A percentile compares a stretch with the other conserved stretches of the same genome.
Evolutionary conservation across 176 grass and related monocot genomes (phyloP).

Genomic region (Triticum urartu): DNA sequence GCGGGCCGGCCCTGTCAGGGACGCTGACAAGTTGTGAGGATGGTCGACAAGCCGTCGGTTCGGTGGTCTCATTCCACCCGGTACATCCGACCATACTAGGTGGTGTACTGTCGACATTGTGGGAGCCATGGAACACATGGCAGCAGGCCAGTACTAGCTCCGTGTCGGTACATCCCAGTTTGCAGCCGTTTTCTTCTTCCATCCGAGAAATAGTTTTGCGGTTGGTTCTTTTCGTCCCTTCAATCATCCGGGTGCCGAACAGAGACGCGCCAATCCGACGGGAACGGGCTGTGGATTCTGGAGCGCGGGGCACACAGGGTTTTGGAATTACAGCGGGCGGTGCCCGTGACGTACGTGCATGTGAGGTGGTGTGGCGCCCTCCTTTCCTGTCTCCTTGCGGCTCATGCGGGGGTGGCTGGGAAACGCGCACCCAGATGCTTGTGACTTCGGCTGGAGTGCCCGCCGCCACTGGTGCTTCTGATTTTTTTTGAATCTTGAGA

Average conservation of each 20-base stretch:
- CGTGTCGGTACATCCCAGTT: background rate
- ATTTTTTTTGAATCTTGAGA: background rate
- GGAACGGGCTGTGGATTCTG: background rate
- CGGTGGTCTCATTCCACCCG: background rate
- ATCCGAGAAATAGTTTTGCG: background rate
- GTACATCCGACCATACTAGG: background rate
- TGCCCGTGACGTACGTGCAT: background rate
- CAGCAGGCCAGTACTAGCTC: background rate
- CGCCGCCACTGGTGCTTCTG: background rate
- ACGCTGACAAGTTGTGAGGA: too few relatives aligned
- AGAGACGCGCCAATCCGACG: too few relatives aligned
- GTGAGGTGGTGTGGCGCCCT: slow-evolving; percentile 9
- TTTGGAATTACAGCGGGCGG: background rate
- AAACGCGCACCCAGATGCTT: too few relatives aligned
- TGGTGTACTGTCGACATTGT: background rate
- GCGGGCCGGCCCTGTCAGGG: too few relatives aligned
- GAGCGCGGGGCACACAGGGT: background rate
- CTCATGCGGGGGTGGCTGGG: too few relatives aligned
- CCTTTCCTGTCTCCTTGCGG: background rate
- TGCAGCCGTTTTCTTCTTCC: background rate
- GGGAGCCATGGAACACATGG: background rate
- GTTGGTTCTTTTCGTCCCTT: background rate
- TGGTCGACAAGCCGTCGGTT: background rate
- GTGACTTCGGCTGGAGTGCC: background rate
- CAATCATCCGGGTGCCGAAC: too few relatives aligned